Conservation (phyloP, 192 early-diverging fungal species). For the Coemansia sp. region DNA sequence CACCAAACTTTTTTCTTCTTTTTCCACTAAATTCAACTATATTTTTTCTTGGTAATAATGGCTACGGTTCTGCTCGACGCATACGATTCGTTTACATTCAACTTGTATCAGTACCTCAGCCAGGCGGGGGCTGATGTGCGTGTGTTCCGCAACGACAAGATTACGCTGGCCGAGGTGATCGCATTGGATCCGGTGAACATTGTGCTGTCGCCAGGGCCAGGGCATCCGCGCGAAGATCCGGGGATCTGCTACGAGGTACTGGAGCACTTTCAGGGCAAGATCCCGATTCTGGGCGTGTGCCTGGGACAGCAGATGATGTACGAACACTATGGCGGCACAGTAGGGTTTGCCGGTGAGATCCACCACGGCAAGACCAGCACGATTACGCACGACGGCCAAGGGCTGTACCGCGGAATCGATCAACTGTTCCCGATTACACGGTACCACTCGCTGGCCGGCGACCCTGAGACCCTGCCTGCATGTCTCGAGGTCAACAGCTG, state of each 20-base stretch:
- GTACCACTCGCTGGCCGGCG: slow-evolving; percentile 95
- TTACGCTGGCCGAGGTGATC: slow-evolving; percentile 80
- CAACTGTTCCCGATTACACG: slow-evolving; percentile 88
- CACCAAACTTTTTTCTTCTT: slow-evolving; percentile 1
- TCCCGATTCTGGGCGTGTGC: slow-evolving; percentile 97
- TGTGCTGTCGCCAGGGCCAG: slow-evolving; percentile 96
- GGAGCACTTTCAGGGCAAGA: slow-evolving; percentile 82
- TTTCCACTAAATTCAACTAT: not conserved
- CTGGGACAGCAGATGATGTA: slow-evolving; percentile 98
- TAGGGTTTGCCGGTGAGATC: slow-evolving; percentile 92
- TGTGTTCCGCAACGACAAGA: slow-evolving; percentile 93
- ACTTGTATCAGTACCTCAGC: slow-evolving; percentile 93
- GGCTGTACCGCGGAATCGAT: slow-evolving; percentile 79
- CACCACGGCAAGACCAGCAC: slow-evolving; percentile 93
- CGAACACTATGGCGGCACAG: slow-evolving; percentile 91
- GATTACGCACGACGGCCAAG: slow-evolving; percentile 89
- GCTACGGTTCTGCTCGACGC: slow-evolving; percentile 86
- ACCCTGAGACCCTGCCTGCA: slow-evolving; percentile 76
- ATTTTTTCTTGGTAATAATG: slow-evolving; percentile 21
- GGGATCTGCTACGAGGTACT: slow-evolving; percentile 91
- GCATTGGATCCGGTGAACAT: slow-evolving; percentile 87
- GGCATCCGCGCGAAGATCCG: slow-evolving; percentile 85
- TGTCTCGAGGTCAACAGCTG: slow-evolving; percentile 85
- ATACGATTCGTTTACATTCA: slow-evolving; percentile 99
- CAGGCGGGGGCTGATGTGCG: slow-evolving; percentile 88